These are phyloP conservation scores for Dactylonectria macrodidyma DNA, from an alignment of 2,329 filamentous ascomycete genomes.

Conservation along the genomic window DNA sequence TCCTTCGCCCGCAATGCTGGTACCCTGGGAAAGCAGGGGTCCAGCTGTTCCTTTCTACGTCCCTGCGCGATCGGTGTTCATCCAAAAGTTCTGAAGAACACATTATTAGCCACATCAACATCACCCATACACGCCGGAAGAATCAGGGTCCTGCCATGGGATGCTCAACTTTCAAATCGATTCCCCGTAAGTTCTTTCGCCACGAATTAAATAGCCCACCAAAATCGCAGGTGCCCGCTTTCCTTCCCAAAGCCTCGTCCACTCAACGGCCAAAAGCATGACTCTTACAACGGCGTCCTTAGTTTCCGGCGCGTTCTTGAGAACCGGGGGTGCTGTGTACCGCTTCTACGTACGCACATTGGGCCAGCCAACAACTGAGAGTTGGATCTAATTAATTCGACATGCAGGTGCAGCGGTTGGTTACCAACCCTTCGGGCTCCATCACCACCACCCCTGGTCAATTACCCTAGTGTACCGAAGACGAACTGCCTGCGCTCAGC, in stretches of 20 bases:
- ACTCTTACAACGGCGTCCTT: not conserved
- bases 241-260: slow-evolving; percentile 4
- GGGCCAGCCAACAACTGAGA: slow-evolving; percentile 27
- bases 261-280: not conserved
- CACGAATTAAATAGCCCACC: slow-evolving; percentile 20
- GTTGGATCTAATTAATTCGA: slow-evolving; percentile 40
- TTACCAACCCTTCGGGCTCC: slow-evolving; percentile 44
- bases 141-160: not conserved
- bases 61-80: not conserved
- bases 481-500: slow-evolving; percentile 18
- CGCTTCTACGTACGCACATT: slow-evolving; percentile 15
- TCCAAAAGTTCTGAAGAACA: not conserved
- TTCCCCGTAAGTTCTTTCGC: slow-evolving; percentile 22
- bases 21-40: slow-evolving; percentile 1
- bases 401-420: slow-evolving; percentile 36
- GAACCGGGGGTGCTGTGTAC: not conserved
- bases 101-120: not conserved
- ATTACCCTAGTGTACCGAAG: slow-evolving; percentile 5
- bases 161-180: slow-evolving; percentile 17
- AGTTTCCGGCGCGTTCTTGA: not conserved
- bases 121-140: not conserved
- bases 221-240: slow-evolving; percentile 18
- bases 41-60: not conserved
- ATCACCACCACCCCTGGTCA: slow-evolving; percentile 18
- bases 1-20: not conserved